Base-by-base conservation (phyloP, 306 rosid genomes). In the Prosopis cineraria region DNA sequence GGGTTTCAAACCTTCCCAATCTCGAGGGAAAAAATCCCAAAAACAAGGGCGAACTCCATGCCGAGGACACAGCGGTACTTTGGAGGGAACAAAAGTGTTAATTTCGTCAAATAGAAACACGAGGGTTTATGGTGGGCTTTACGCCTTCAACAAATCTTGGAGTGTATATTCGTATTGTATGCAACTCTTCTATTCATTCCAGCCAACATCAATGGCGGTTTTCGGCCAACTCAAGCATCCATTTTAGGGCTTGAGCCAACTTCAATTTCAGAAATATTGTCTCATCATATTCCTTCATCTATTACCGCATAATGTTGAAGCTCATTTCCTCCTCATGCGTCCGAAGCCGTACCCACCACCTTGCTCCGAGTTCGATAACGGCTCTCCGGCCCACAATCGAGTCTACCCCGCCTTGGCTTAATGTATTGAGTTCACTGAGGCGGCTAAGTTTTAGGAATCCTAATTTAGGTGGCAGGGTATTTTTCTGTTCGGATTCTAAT, bases 101-200 rank as follows among this genome's bases (percentile, higher is more conserved):
- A 6, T 83, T 80, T 86, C 20, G 83, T 70, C 56, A 71, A 78
- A 63, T 36, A 55, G 0, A 56, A 2, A 17, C 40, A 3, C 66
- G 75, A 84, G 96, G 98, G 92, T 93, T 90, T 91, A 85, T 74
- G 90, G 75, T 85, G 98, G 98, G 97, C 89, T 93, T 90, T 87
- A 24, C 0, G 29, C 9, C 24, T 19, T 48, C 24, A 71, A 69
- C 59, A 47, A 67, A 41, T n/a, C 43, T 27, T 13, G 58, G 2
- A 31, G 13, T 14, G 45, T 3, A 20, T 59, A 5, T 17, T 19
- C 55, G 22, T 48, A 2, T 1, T 14, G 20, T 30, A 1, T 59
- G 66, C n/a, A 59, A 29, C 66, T 13, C 37, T 63, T 16, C 75
- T 13, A 16, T 44, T 5, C 20, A 16, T 33, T 33, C 58, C 75